Conservation (phyloP, 768 basidiomycete genomes). For the Tricholoma sp. region DNA sequence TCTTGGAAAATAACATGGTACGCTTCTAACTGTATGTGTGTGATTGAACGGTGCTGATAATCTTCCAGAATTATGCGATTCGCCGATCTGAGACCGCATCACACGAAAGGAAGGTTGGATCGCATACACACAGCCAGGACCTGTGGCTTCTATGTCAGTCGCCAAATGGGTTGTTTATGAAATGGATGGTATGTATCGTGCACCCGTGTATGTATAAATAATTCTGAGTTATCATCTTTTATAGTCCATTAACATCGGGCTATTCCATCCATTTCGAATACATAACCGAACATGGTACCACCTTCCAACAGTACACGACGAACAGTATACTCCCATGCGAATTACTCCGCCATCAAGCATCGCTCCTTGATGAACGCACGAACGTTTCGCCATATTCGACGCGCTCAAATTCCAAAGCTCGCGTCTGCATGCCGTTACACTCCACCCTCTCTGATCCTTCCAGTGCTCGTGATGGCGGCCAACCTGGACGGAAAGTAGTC, state of each 20-base stretch:
- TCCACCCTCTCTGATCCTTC: constrained; percentile 89
- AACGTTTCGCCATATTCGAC: constrained; percentile 95
- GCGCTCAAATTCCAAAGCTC: constrained; percentile 93
- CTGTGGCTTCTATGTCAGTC: constrained; percentile 97
- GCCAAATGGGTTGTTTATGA: constrained; percentile 98
- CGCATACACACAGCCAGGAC: constrained; percentile 93
- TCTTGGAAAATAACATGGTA: constrained; percentile 96
- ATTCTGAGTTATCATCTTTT: constrained; percentile 4
- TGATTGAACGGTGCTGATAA: constrained; percentile 3
- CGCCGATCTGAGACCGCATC: constrained; percentile 87
- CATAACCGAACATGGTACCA: constrained; percentile 83
- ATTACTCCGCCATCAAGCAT: constrained; percentile 96
- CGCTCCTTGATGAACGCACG: constrained; percentile 98
- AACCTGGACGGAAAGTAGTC: constrained; percentile 90
- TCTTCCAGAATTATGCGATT: constrained; percentile 87
- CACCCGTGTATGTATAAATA: background rate
- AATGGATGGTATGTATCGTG: constrained; percentile 78
- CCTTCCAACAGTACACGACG: constrained; percentile 99
- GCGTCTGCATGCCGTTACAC: constrained; percentile 90
- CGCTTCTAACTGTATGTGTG: constrained; percentile 8
- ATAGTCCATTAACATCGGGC: constrained; percentile 88
- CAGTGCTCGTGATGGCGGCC: constrained; percentile 53
- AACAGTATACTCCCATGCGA: constrained; percentile 98
- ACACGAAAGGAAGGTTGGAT: constrained; percentile 86
- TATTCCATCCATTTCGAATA: constrained; percentile 99